These are phyloP conservation scores for Fusarium siculi DNA, from an alignment of 2,329 filamentous ascomycete species.

Conservation along the genomic window DNA sequence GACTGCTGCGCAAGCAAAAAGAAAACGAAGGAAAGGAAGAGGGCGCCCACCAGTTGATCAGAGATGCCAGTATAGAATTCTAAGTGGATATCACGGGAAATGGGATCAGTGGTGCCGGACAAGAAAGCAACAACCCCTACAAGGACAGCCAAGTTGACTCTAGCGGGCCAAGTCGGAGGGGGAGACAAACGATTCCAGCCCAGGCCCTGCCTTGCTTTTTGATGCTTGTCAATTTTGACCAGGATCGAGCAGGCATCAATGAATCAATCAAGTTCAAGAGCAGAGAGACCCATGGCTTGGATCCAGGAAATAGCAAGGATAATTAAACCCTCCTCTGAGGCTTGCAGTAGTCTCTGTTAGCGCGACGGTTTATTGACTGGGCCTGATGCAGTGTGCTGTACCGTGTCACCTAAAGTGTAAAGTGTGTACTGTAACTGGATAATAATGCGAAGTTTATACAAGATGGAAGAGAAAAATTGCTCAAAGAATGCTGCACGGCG, in stretches of 20 bases:
- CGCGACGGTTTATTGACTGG: conserved; percentile 45
- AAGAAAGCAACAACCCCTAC: not conserved
- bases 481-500: not conserved
- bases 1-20: conserved; percentile 33
- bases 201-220: conserved; percentile 8
- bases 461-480: not conserved
- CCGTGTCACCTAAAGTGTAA: not conserved
- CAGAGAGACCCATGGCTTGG: not conserved
- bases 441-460: not conserved
- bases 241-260: not conserved
- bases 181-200: conserved; percentile 8
- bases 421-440: conserved; percentile 4
- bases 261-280: not conserved
- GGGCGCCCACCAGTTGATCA: conserved; percentile 27
- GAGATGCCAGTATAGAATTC: conserved; percentile 1
- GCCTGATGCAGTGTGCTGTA: not conserved
- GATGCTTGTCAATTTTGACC: conserved; percentile 6
- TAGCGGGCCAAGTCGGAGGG: conserved; percentile 1
- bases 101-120: not conserved
- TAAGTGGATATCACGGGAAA: conserved; percentile 23
- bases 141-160: not conserved
- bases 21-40: conserved; percentile 30
- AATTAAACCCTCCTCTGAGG: conserved; percentile 25
- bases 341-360: conserved; percentile 42
- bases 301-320: conserved; percentile 14